Base-by-base conservation (phyloP, 768 basidiomycete species). In the Pleurotus cornucopiae region DNA sequence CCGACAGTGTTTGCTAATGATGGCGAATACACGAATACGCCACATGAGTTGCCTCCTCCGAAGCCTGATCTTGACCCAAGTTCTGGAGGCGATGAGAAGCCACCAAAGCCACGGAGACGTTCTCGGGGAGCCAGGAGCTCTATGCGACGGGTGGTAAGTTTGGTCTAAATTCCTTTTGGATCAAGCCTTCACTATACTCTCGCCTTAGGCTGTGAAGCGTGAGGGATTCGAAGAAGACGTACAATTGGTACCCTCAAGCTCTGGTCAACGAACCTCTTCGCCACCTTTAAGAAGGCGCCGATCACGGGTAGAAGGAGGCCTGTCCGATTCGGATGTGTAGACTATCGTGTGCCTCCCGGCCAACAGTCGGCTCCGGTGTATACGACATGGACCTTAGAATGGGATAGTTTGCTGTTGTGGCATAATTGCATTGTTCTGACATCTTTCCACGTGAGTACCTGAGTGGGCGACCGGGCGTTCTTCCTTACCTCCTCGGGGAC, bases 271-370 rank as follows among this genome's bases (percentile, higher is more conserved):
- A 52, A 34, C 30, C 30, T 34, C 30, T 34, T 64, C 69, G 47
- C 66, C 63, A 54, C 65, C 74, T 38, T 64, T 82, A 25, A 76
- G 78, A 52, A 72, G 77, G 49, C 79, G 82, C 39, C 71, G 71
- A 14, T 81, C 80, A 49, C 74, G 73, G 62, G 63, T 68, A 45
- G 64, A 67, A 52, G 69, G 74, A 16, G 60, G 62, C 43, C 56
- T 60, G 16, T 67, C 70, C 14, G 71, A 72, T 34, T 70, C 66
- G 25, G 70, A 69, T 43, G 62, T 61, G 39, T 72, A 56, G 60
- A 25, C 23, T 51, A 25, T 37, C 13, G 6, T 25, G 40, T 16
- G 18, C 25, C 46, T 43, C 4, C 45, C 47, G 45, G 53, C 30
- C 46, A 16, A 37, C 55, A 48, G 49, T 46, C 53, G 49, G 39